phyloP scores from a whole-genome alignment of 140 eudicot species.

The Senecio squalidus region DNA sequence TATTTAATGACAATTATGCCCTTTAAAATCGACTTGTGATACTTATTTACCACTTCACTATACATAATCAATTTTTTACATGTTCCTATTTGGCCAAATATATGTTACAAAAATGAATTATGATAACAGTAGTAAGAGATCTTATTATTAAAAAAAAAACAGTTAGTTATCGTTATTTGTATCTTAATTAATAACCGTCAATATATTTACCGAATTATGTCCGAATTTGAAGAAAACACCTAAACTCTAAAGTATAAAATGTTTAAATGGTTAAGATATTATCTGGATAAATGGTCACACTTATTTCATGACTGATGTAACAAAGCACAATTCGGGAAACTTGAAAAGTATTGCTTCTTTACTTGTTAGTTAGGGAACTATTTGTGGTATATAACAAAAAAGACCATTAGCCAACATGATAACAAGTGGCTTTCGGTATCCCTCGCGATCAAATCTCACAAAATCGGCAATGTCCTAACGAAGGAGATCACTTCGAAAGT shows the following conservation, averaged over 20 bases:
- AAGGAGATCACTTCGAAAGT: not conserved
- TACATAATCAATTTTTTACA: too few species aligned
- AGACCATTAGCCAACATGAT: not conserved
- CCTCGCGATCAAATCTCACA: not conserved
- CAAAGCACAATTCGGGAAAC: not conserved
- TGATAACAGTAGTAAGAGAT: too few species aligned
- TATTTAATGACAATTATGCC: slow-evolving; percentile 4
- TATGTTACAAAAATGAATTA: too few species aligned
- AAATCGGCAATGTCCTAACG: slow-evolving; percentile 13
- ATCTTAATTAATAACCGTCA: too few species aligned
- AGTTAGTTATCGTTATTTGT: too few species aligned
- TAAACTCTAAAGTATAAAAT: not conserved
- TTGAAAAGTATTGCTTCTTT: not conserved
- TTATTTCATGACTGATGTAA: not conserved
- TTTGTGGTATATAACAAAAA: not conserved
- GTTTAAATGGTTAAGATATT: not conserved
- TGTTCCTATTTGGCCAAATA: too few species aligned
- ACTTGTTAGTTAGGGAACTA: slow-evolving; percentile 2
- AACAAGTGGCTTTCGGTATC: slow-evolving; percentile 12
- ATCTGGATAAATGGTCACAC: not conserved
- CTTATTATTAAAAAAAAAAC: not conserved
- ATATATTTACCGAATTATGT: too few species aligned
- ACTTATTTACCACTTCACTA: slow-evolving; percentile 8
- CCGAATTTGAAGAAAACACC: not conserved
- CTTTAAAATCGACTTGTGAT: slow-evolving; percentile 5